Percentiles rank a stretch among this genome's conserved stretches.
phyloP scores from a whole-genome alignment of 768 basidiomycete genomes.

The Leccinum barrowsii region DNA sequence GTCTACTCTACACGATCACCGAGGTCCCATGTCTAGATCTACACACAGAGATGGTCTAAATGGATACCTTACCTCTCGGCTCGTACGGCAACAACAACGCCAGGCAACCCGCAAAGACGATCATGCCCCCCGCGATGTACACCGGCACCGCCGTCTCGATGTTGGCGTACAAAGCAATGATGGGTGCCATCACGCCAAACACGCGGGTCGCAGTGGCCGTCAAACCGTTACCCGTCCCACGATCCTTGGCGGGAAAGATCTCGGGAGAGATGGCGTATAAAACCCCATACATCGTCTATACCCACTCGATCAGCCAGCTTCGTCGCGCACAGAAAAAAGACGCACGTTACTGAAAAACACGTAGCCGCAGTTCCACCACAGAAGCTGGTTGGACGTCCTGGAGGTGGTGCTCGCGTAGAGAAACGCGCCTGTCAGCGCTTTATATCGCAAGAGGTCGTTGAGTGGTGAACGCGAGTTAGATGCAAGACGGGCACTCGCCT shows the following conservation, averaged over 20 bases:
- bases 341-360: conserved; percentile 58
- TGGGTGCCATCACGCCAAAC: conserved; percentile 61
- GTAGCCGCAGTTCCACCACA: conserved; percentile 81
- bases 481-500: conserved; percentile 38
- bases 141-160: conserved; percentile 64
- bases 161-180: conserved; percentile 70
- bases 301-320: not conserved
- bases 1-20: not conserved
- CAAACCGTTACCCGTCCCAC: conserved; percentile 70
- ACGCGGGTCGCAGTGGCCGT: conserved; percentile 56
- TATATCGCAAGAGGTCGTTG: conserved; percentile 41
- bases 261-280: conserved; percentile 69
- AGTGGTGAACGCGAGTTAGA: conserved; percentile 26
- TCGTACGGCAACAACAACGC: conserved; percentile 70
- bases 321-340: not conserved
- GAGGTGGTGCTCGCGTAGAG: conserved; percentile 76
- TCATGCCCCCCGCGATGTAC: conserved; percentile 64
- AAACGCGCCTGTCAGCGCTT: conserved; percentile 71
- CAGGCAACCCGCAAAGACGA: conserved; percentile 56
- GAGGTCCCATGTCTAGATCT: not conserved
- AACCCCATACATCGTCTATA: conserved; percentile 71
- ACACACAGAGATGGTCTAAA: conserved; percentile 33
- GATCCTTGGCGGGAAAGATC: conserved; percentile 66
- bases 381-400: conserved; percentile 58
- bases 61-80: conserved; percentile 65